These are phyloP conservation scores for Gossypium sturtianum DNA, from an alignment of 345 rosid genomes.

Conservation along the genomic window DNA sequence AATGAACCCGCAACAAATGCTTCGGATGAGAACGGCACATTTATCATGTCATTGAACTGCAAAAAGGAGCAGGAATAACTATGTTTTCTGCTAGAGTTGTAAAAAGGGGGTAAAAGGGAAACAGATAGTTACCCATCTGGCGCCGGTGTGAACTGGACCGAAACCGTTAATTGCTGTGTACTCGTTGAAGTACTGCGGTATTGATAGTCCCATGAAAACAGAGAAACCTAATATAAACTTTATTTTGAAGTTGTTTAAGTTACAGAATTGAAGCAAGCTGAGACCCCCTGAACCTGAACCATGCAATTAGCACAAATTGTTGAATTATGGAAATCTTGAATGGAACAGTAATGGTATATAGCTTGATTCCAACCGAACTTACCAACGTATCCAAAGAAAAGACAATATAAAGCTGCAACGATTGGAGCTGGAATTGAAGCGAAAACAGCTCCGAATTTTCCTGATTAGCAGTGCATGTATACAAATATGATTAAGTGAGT, in stretches of 20 bases:
- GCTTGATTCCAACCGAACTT: slow-evolving; percentile 19
- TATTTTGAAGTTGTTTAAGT: slow-evolving; percentile 76
- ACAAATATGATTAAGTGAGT: neutral
- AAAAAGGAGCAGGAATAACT: neutral
- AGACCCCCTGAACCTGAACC: slow-evolving; percentile 67
- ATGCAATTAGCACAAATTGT: neutral
- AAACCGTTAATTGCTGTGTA: slow-evolving; percentile 44
- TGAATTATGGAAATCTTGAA: neutral
- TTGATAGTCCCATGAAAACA: slow-evolving; percentile 72
- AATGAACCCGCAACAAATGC: slow-evolving; percentile 75
- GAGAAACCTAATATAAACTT: slow-evolving; percentile 80
- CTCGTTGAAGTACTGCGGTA: slow-evolving; percentile 87
- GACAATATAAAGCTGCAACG: slow-evolving; percentile 59
- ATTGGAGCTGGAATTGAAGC: slow-evolving; percentile 90
- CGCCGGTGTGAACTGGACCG: slow-evolving; percentile 42
- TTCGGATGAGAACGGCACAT: slow-evolving; percentile 87
- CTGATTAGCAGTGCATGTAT: slow-evolving; percentile 23
- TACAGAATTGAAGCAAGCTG: slow-evolving; percentile 81
- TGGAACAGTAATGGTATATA: neutral
- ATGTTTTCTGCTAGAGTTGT: slow-evolving; percentile 3
- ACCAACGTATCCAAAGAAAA: slow-evolving; percentile 85
- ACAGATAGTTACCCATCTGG: neutral
- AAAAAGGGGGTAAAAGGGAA: neutral
- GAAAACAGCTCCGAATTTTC: slow-evolving; percentile 85
- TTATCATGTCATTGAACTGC: slow-evolving; percentile 97